Evolutionary conservation across 768 basidiomycete species (phyloP).

Genomic region (Mycena metata): DNA sequence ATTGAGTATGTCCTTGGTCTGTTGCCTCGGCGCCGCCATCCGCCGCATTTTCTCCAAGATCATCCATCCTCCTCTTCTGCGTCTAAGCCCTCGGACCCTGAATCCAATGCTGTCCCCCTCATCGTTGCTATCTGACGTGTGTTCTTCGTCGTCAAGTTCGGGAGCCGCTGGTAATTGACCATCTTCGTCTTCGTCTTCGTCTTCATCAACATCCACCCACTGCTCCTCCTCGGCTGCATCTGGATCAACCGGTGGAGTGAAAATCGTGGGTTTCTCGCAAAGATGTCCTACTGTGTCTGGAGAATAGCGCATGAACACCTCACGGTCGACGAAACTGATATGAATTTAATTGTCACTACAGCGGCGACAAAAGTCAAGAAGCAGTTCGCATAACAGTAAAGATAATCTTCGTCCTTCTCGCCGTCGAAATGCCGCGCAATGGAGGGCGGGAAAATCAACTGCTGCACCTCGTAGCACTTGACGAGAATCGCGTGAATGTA

Average conservation of each 20-base stretch:
- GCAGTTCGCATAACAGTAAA: not conserved
- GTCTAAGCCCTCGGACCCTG: too few species aligned
- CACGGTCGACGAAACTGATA: conserved; percentile 6
- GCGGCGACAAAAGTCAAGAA: too few species aligned
- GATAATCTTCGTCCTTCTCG: not conserved
- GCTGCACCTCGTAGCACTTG: too few species aligned
- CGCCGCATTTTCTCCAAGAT: not conserved
- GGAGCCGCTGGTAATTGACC: not conserved
- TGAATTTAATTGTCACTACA: not conserved
- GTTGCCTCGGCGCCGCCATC: not conserved
- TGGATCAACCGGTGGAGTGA: not conserved
- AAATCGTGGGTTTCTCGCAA: not conserved
- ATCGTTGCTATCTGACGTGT: not conserved
- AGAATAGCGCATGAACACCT: conserved; percentile 5
- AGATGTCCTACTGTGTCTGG: not conserved
- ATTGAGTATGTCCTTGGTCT: not conserved
- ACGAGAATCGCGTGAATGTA: too few species aligned
- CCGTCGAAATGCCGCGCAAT: not conserved
- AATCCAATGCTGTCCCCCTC: too few species aligned
- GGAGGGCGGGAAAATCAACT: not conserved
- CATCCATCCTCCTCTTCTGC: too few species aligned
- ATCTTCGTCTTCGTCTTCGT: too few species aligned
- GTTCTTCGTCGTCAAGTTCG: not conserved
- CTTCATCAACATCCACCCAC: not conserved
- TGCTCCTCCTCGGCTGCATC: not conserved